Evolutionary conservation across 1,139 yeast genomes (phyloP), one percentile per base, ranked within the genome.

Genomic region (Protomyces inouyei): DNA sequence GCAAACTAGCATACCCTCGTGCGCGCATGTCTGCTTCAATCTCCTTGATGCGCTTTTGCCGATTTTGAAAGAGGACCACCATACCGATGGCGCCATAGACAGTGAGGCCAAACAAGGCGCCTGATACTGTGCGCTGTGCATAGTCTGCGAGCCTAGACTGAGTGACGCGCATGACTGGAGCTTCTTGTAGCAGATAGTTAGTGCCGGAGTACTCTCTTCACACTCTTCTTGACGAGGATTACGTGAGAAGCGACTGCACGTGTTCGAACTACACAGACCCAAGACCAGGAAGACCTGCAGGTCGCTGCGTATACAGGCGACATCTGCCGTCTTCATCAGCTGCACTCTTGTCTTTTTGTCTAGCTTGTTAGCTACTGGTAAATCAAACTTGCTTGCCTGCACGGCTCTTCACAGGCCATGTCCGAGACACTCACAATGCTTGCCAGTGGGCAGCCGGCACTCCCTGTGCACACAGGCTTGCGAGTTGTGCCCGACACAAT

Each of bases 21-120:
- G 52, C 52, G 18, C 55, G 25, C 63, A 59, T 59, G n/a, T 59
- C 63, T 25, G 43, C 63, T 23, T 59, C 63, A 14, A 59, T 59
- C 35, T 37, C 55, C 36, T 52, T 52, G n/a, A 59, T n/a, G 23
- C 63, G 28, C 53, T 52, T 59, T 21, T 59, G 63, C 52, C 63
- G 25, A 38, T 59, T 52, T 23, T 52, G 63, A 21, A 59, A 59
- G 53, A 59, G 57, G 3, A 59, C 56, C 35, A 59, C 63, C 57
- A 59, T 52, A 40, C 63, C 63, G 35, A 59, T 25, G 35, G 63
- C 56, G 35, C 63, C 57, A 35, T 59, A 59, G 18, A 59, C 36
- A 5, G 63, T 59, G 25, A 59, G 23, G 14, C 63, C 63, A 35
- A 59, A 59, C 40, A 59, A 52, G 2, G 57, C 63, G 32, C 63